Evolutionary conservation across 148 eudicot genomes (phyloP).

Genomic region (Persicaria maculosa): DNA sequence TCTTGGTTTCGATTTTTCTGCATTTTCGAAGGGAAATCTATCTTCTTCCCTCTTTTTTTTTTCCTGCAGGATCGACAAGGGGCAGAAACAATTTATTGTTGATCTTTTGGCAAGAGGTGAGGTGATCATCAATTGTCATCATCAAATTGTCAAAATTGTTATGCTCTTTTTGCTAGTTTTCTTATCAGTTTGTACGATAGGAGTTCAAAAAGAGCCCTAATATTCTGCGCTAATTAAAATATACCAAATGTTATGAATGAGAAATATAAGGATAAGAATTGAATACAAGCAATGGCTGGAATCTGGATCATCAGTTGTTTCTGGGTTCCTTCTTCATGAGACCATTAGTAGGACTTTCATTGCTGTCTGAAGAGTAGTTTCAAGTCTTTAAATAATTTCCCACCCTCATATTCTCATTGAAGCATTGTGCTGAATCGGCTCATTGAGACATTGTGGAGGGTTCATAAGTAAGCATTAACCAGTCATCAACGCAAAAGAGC

Average conservation of each 20-base stretch:
- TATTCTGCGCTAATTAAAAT: not conserved
- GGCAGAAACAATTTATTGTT: not conserved
- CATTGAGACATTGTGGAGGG: not conserved
- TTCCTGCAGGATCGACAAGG: not conserved
- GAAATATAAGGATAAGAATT: not conserved
- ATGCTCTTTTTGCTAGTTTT: not conserved
- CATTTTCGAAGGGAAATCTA: no score
- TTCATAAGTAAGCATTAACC: not conserved
- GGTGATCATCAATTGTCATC: not conserved
- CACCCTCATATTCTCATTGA: no score
- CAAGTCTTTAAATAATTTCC: not conserved
- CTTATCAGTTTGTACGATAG: not conserved
- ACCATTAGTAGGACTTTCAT: not conserved
- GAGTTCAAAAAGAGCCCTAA: not conserved
- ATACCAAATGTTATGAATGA: not conserved
- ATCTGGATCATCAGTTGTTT: not conserved
- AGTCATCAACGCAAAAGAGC: slow-evolving; percentile 3
- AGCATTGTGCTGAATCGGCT: no score
- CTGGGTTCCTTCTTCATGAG: not conserved
- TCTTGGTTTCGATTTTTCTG: no score
- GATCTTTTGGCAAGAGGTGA: not conserved
- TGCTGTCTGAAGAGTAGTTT: not conserved
- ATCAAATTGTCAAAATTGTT: not conserved
- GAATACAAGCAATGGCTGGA: not conserved
- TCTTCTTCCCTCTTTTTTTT: no score